Conservation (phyloP, 176 grass and related monocot species). For the Themeda triandra region DNA sequence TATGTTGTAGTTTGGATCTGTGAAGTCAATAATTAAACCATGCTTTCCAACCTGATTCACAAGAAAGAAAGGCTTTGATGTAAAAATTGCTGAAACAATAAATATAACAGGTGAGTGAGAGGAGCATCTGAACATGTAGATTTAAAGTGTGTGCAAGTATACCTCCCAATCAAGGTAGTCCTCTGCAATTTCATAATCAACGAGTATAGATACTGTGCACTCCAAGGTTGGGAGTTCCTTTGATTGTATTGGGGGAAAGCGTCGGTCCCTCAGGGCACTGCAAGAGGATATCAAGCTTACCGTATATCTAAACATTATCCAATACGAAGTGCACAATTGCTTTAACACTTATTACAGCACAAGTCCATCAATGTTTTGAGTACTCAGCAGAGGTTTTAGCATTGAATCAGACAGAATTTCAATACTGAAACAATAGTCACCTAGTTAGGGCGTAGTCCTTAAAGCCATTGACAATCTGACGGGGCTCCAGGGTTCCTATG, state of each 20-base stretch:
- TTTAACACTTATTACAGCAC: neutral
- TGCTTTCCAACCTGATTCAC: constrained; percentile 78
- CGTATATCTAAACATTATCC: neutral
- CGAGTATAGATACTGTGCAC: constrained; percentile 92
- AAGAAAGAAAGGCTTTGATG: constrained; percentile 3
- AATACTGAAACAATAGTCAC: constrained; percentile 41
- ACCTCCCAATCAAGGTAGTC: constrained; percentile 99
- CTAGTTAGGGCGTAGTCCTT: constrained; percentile 91
- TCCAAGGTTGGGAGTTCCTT: constrained; percentile 91
- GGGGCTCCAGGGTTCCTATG: constrained; percentile 93
- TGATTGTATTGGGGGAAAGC: constrained; percentile 82
- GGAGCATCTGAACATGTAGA: neutral
- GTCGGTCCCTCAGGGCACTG: constrained; percentile 88
- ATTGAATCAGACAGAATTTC: neutral
- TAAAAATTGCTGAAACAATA: neutral
- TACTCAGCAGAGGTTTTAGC: neutral
- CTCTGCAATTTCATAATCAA: constrained; percentile 73
- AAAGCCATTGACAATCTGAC: constrained; percentile 79
- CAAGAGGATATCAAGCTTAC: constrained; percentile 10
- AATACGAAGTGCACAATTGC: neutral
- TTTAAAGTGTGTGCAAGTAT: constrained; percentile 4
- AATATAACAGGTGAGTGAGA: neutral
- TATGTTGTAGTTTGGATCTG: constrained; percentile 71
- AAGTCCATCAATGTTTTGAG: neutral
- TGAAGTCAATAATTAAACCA: constrained; percentile 98